Evolutionary conservation across 2,329 filamentous ascomycete genomes (phyloP).

Genomic region (Penicillium sp.): DNA sequence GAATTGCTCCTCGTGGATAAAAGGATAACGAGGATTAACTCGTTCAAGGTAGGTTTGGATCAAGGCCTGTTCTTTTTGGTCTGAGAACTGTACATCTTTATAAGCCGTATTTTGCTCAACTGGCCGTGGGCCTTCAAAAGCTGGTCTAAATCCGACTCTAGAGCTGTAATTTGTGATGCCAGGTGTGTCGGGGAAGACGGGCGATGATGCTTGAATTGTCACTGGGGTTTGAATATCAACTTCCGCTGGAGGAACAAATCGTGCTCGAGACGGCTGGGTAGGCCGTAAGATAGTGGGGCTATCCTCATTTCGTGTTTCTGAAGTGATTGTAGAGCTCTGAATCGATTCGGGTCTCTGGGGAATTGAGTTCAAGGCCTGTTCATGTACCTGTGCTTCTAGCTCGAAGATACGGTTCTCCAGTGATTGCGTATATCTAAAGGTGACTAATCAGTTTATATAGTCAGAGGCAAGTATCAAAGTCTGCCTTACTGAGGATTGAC

Average conservation of each 20-base stretch:
- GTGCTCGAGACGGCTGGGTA: neutral
- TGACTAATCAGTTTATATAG: neutral
- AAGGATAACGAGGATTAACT: conserved; percentile 19
- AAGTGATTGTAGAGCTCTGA: neutral
- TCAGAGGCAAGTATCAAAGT: neutral
- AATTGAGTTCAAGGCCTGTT: neutral
- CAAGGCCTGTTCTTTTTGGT: neutral
- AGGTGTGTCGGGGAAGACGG: neutral
- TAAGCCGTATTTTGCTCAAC: neutral
- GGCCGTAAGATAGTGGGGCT: neutral
- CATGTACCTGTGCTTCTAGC: neutral
- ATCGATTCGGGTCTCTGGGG: neutral
- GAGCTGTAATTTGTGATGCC: neutral
- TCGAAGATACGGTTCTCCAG: neutral
- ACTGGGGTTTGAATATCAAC: neutral
- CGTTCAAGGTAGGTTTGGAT: conserved; percentile 14
- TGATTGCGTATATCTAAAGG: neutral
- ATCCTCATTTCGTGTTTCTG: neutral
- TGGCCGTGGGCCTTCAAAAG: neutral
- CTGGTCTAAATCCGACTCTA: neutral
- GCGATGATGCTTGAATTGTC: neutral
- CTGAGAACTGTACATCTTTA: neutral
- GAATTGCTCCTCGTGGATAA: conserved; percentile 12
- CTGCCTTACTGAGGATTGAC: neutral
- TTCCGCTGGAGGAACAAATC: neutral